phyloP scores from a whole-genome alignment of 441 rosid genomes.

The Hura crepitans region DNA sequence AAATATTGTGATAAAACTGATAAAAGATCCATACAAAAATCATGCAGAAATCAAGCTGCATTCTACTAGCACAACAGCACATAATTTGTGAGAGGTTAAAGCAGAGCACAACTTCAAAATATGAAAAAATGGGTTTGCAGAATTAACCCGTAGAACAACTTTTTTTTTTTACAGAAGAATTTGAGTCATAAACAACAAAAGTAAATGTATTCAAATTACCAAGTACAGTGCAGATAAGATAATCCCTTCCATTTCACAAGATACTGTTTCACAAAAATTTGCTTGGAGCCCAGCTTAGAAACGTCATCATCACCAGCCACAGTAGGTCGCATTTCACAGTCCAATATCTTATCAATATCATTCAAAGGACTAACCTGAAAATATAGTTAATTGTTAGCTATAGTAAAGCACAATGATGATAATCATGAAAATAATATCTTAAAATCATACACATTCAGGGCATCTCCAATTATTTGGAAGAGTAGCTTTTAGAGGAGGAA shows the following conservation, averaged over 20 bases:
- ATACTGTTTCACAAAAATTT: slow-evolving; percentile 84
- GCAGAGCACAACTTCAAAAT: slow-evolving; percentile 8
- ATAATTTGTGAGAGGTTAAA: neutral
- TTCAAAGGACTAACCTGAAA: slow-evolving; percentile 91
- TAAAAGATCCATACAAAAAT: slow-evolving; percentile 18
- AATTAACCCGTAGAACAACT: neutral
- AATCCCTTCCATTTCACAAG: slow-evolving; percentile 99
- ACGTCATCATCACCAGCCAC: slow-evolving; percentile 62
- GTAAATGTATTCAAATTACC: slow-evolving; percentile 40
- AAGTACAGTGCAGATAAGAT: slow-evolving; percentile 94
- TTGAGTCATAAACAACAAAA: neutral
- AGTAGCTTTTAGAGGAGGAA: slow-evolving; percentile 77
- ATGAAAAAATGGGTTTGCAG: neutral
- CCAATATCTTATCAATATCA: slow-evolving; percentile 94
- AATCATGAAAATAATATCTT: slow-evolving; percentile 11
- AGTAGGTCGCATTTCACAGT: slow-evolving; percentile 92
- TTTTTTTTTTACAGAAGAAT: slow-evolving; percentile 1
- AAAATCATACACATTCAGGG: slow-evolving; percentile 92
- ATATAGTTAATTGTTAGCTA: slow-evolving; percentile 23
- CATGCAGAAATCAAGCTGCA: slow-evolving; percentile 7
- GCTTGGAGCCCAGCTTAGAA: slow-evolving; percentile 64
- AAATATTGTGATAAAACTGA: neutral
- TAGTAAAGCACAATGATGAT: slow-evolving; percentile 6
- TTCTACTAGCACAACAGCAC: slow-evolving; percentile 2
- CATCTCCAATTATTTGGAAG: slow-evolving; percentile 82